phyloP scores from a whole-genome alignment of 495 filamentous ascomycete species.

The Pseudevernia furfuracea region DNA sequence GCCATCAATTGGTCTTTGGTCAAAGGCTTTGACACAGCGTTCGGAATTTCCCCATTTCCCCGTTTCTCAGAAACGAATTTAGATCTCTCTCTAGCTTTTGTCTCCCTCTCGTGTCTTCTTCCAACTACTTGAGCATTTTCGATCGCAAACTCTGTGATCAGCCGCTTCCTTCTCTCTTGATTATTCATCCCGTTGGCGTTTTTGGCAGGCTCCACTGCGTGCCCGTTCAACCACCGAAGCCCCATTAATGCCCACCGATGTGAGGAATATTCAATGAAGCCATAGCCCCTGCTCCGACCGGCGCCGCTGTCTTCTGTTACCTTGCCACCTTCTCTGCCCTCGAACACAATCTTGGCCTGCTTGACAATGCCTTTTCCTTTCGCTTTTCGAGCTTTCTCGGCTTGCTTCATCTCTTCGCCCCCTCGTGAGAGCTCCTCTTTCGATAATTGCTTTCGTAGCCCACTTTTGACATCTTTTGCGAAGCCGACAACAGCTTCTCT shows the following conservation, averaged over 20 bases:
- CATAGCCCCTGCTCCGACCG: conserved; percentile 84
- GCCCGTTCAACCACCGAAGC: conserved; percentile 84
- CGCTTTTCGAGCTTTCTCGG: conserved; percentile 65
- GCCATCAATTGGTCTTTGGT: conserved; percentile 22
- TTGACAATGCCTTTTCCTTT: conserved; percentile 90
- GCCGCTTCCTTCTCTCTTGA: conserved; percentile 59
- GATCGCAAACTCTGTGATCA: conserved; percentile 97
- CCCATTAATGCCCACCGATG: conserved; percentile 96
- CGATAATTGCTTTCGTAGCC: conserved; percentile 63
- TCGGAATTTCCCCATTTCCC: conserved; percentile 22
- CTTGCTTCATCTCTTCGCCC: conserved; percentile 67
- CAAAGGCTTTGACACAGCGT: conserved; percentile 19
- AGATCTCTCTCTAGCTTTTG: conserved; percentile 46
- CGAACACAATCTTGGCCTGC: conserved; percentile 91
- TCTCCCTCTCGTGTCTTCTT: conserved; percentile 64
- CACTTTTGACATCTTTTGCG: conserved; percentile 75
- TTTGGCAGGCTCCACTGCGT: conserved; percentile 45
- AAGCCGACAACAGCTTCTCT: conserved; percentile 88
- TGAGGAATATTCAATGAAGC: conserved; percentile 93
- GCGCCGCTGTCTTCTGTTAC: conserved; percentile 62
- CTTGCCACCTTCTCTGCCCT: conserved; percentile 74
- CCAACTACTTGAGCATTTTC: conserved; percentile 93
- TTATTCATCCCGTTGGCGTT: conserved; percentile 25
- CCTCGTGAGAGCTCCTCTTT: conserved; percentile 78
- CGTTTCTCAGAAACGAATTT: conserved; percentile 27